A percentile compares a stretch with the other conserved stretches of the same genome.
phyloP scores from a whole-genome alignment of 306 rosid species.

The Ormosia semicastrata region DNA sequence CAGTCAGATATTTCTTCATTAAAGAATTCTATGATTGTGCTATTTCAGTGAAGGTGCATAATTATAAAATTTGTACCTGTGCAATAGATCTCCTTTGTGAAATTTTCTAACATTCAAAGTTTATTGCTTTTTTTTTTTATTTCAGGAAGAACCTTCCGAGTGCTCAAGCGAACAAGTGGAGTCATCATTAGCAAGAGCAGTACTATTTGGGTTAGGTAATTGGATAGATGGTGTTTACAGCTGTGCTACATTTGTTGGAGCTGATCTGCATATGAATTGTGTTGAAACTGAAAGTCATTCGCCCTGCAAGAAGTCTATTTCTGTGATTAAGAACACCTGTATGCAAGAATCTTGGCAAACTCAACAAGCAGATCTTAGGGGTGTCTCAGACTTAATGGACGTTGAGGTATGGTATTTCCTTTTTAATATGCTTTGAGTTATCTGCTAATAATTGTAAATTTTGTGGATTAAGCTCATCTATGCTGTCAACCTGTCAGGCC shows the following conservation, averaged over 20 bases:
- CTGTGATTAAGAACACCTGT: background rate
- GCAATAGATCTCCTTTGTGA: background rate
- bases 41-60: background rate
- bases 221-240: background rate
- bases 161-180: conserved; percentile 3
- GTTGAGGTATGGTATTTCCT: conserved; percentile 20
- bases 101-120: background rate
- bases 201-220: background rate
- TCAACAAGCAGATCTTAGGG: conserved; percentile 5
- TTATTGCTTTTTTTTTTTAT: background rate
- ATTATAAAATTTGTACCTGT: background rate
- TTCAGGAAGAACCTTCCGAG: conserved; percentile 11
- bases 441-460: background rate
- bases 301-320: background rate
- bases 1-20: conserved; percentile 9
- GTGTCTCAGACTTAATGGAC: background rate
- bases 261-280: conserved; percentile 4
- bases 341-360: background rate
- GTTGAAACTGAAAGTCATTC: conserved; percentile 9
- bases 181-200: conserved; percentile 4
- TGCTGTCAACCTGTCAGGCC: background rate
- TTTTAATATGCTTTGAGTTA: background rate
- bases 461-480: background rate
- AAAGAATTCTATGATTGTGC: conserved; percentile 2
- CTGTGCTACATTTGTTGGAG: background rate